Conservation (phyloP, 345 rosid species). For the Dimocarpus longan region DNA sequence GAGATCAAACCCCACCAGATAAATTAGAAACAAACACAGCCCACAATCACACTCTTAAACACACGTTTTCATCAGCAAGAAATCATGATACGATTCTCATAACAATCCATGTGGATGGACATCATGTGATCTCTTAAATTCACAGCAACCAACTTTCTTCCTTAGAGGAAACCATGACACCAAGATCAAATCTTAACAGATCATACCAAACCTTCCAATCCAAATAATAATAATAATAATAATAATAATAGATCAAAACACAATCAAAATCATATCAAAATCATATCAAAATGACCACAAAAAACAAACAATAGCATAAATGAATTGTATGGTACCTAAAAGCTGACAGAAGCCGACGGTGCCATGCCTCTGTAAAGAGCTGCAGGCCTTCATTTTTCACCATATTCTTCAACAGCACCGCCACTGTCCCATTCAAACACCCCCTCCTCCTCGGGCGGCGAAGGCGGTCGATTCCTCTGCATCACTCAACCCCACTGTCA, state of each 20-base stretch:
- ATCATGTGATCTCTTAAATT: background rate
- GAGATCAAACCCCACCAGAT: too few relatives aligned
- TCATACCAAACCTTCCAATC: background rate
- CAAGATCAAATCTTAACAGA: background rate
- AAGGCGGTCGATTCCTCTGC: too few relatives aligned
- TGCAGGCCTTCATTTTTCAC: constrained; percentile 61
- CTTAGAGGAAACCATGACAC: background rate
- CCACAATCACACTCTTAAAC: background rate
- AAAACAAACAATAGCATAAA: background rate
- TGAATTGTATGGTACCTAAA: constrained; percentile 54
- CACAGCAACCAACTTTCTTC: background rate
- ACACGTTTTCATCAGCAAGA: constrained; percentile 7
- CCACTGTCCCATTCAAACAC: too few relatives aligned
- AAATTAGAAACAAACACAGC: too few relatives aligned
- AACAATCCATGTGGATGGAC: constrained; percentile 9
- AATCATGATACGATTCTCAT: constrained; percentile 19
- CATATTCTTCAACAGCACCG: constrained; percentile 57
- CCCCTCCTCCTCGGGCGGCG: too few relatives aligned
- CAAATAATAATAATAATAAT: too few relatives aligned
- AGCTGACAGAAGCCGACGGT: constrained; percentile 89
- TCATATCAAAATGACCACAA: background rate
- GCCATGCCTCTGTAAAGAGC: constrained; percentile 94
- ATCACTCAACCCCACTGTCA: too few relatives aligned
- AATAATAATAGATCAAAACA: constrained; percentile 4
- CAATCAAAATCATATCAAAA: too few relatives aligned